Evolutionary conservation across 1,139 yeast species (phyloP).

Genomic region (Yamadazyma sp.): DNA sequence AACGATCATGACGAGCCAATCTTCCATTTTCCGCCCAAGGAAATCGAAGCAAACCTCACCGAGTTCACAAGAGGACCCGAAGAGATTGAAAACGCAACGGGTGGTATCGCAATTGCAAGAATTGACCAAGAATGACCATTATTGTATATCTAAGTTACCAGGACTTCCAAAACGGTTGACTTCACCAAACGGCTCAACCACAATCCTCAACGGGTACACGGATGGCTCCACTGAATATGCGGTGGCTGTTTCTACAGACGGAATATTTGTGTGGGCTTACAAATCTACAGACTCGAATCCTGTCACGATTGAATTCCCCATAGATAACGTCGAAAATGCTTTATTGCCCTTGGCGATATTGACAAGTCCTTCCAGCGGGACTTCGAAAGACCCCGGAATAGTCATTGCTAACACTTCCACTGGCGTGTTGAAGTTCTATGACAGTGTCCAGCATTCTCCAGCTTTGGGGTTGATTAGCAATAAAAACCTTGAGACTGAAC

Average conservation of each 20-base stretch:
- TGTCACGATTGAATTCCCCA: constrained; percentile 50
- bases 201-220: constrained; percentile 46
- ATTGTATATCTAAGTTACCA: constrained; percentile 60
- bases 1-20: constrained; percentile 5
- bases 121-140: constrained; percentile 59
- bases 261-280: constrained; percentile 71
- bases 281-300: constrained; percentile 61
- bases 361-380: constrained; percentile 64
- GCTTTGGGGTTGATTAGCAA: constrained; percentile 61
- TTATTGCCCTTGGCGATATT: constrained; percentile 57
- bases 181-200: constrained; percentile 13
- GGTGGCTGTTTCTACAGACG: constrained; percentile 48
- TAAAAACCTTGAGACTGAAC: constrained; percentile 33
- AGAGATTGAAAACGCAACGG: constrained; percentile 4
- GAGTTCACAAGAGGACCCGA: constrained; percentile 1
- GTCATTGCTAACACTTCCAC: constrained; percentile 55
- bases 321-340: constrained; percentile 16
- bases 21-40: constrained; percentile 15
- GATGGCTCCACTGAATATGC: constrained; percentile 59
- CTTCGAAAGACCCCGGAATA: constrained; percentile 64
- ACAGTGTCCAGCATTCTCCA: constrained; percentile 66
- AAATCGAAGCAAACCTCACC: constrained; percentile 4
- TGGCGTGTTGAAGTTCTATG: constrained; percentile 64
- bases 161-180: constrained; percentile 29
- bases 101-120: constrained; percentile 28